These are phyloP conservation scores for Haplographium delicatum DNA, from an alignment of 495 filamentous ascomycete genomes.

Conservation along the genomic window DNA sequence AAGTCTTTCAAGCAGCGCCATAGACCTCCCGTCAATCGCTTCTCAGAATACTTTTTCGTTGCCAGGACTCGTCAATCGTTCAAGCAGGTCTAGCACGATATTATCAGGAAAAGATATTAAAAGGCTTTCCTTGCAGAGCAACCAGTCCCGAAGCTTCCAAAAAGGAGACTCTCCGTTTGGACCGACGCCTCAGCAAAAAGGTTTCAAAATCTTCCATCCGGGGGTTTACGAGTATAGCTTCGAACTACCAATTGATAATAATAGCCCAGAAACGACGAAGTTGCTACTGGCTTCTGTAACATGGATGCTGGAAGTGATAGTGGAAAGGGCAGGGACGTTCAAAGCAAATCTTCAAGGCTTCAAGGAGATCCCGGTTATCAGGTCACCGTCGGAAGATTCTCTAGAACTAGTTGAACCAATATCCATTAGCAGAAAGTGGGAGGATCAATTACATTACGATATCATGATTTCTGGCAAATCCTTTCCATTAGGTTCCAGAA, in stretches of 20 bases:
- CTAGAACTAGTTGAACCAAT: conserved; percentile 94
- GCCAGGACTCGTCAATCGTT: conserved; percentile 12
- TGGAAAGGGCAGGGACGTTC: conserved; percentile 90
- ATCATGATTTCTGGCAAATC: conserved; percentile 99
- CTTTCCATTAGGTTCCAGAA: conserved; percentile 85
- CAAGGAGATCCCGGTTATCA: conserved; percentile 81
- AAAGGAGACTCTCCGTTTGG: conserved; percentile 62
- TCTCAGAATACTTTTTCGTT: conserved; percentile 1
- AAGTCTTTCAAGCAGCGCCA: conserved; percentile 35
- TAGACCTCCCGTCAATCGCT: conserved; percentile 19
- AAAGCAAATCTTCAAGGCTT: conserved; percentile 80
- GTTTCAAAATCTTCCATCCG: conserved; percentile 83
- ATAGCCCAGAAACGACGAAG: conserved; percentile 85
- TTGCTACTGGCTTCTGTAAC: conserved; percentile 83
- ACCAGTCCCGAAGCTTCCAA: conserved; percentile 80
- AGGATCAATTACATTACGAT: conserved; percentile 97
- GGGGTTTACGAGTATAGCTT: conserved; percentile 94
- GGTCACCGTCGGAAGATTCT: conserved; percentile 85
- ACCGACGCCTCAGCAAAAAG: conserved; percentile 69
- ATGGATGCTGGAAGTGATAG: conserved; percentile 82
- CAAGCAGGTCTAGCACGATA: conserved; percentile 21
- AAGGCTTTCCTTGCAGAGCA: conserved; percentile 70
- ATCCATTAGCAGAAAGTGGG: conserved; percentile 94
- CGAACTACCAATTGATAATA: conserved; percentile 89
- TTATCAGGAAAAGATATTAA: conserved; percentile 45